Base-by-base conservation (phyloP, 768 basidiomycete species). In the Lactarius deliciosus region DNA sequence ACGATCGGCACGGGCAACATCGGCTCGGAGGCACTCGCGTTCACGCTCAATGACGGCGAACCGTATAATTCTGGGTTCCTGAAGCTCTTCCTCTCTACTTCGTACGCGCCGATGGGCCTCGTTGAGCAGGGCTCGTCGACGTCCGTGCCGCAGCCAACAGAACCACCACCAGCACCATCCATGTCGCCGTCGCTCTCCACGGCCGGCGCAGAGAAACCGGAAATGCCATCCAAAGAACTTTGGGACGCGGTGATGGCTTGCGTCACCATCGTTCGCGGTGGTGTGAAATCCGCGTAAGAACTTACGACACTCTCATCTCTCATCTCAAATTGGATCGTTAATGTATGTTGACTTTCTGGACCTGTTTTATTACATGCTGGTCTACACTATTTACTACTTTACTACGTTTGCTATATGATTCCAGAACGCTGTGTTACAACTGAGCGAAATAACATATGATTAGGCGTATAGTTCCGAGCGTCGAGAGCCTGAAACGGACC, bases 71-170 rank as follows among this genome's bases (percentile, higher is more conserved):
- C 79, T 0, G 83, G 82, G 11, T 86, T 85, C 72, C 73, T 87
- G 66, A 87, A 88, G 67, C 71, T 87, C 7, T 86, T 86, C 71
- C 78, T 86, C 5, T 84, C 83, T 13, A 82, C 84, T 3, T 76
- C 73, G 5, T 84, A 81, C 57, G 80, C 82, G 10, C 77, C 81
- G 8, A 77, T 86, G 76, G 77, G 76, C 36, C 74, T 82, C 38
- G 77, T 86, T 60, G 84, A 85, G 71, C 83, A 85, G 69, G 79
- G 74, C 32, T 67, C 74, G 30, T 57, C 67, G 1, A 40, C 70
- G 8, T 58, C 61, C 54, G 57, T 20, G 25, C 57, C 34, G 32
- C 64, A 28, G 18, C 47, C 60, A 9, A n/a, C 47, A 34, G 58
- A 41, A 34, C 47, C 41, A 45, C 36, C 38, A n/a, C 6, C 36